Conservation (phyloP, 2,329 filamentous ascomycete species). For the Penicillium sp. region DNA sequence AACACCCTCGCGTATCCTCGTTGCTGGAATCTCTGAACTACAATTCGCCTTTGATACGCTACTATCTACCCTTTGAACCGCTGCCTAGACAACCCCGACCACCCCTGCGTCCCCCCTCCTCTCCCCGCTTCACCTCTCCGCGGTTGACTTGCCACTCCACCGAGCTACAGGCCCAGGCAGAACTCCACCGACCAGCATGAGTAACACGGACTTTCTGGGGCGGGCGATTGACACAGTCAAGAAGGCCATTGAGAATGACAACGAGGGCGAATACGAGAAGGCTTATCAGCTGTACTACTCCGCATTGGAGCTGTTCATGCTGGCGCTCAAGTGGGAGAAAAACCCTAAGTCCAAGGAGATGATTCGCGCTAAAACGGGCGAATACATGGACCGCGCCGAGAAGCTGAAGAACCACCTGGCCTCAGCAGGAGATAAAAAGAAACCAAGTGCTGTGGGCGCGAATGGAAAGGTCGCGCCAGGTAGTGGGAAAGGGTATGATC, state of each 20-base stretch:
- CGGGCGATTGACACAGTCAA: slow-evolving; percentile 96
- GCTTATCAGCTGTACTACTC: slow-evolving; percentile 96
- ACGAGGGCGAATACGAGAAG: slow-evolving; percentile 93
- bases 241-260: slow-evolving; percentile 96
- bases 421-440: slow-evolving; percentile 59
- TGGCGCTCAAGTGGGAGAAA: slow-evolving; percentile 99
- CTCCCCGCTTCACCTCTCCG: slow-evolving; percentile 30
- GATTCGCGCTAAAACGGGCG: slow-evolving; percentile 90
- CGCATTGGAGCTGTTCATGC: slow-evolving; percentile 96
- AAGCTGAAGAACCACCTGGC: slow-evolving; percentile 92
- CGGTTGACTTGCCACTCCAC: slow-evolving; percentile 24
- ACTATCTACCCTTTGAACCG: slow-evolving; percentile 12
- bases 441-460: slow-evolving; percentile 55
- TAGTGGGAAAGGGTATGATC: slow-evolving; percentile 57
- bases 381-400: slow-evolving; percentile 98
- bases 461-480: slow-evolving; percentile 57
- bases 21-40: slow-evolving; percentile 7
- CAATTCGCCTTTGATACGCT: not conserved
- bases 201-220: slow-evolving; percentile 93
- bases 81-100: slow-evolving; percentile 21
- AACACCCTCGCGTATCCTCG: slow-evolving; percentile 8
- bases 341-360: slow-evolving; percentile 96
- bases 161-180: slow-evolving; percentile 16
- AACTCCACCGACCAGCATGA: slow-evolving; percentile 63
- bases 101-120: slow-evolving; percentile 19